phyloP scores from a whole-genome alignment of 768 basidiomycete genomes.

The Podaxis sp. region DNA sequence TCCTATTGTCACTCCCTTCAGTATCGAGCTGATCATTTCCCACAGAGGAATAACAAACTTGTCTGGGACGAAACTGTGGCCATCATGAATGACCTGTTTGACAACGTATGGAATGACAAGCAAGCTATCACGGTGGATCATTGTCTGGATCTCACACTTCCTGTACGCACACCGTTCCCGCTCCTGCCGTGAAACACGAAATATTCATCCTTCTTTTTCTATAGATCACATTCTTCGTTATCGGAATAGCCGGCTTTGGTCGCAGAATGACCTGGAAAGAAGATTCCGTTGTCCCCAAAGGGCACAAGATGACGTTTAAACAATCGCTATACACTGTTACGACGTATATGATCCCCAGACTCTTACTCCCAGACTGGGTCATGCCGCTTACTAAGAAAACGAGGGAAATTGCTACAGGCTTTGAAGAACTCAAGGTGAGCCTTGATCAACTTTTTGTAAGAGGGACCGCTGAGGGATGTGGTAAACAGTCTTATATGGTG shows the following conservation, averaged over 20 bases:
- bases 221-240: constrained; percentile 51
- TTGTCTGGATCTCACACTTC: constrained; percentile 46
- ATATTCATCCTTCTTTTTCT: background rate
- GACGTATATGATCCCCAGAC: constrained; percentile 25
- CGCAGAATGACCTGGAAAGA: constrained; percentile 43
- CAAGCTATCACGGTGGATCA: constrained; percentile 39
- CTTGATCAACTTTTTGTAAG: background rate
- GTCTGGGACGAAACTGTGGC: constrained; percentile 46
- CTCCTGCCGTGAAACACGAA: too few relatives aligned
- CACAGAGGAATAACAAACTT: constrained; percentile 40
- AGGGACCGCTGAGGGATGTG: background rate
- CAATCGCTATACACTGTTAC: constrained; percentile 39
- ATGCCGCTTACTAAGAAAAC: constrained; percentile 30
- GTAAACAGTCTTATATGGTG: constrained; percentile 33
- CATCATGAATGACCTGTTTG: constrained; percentile 38
- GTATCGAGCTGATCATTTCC: background rate
- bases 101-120: constrained; percentile 43
- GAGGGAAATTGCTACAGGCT: constrained; percentile 31
- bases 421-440: constrained; percentile 37
- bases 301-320: constrained; percentile 44
- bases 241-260: constrained; percentile 46
- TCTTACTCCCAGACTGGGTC: constrained; percentile 35
- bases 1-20: background rate
- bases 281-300: constrained; percentile 29
- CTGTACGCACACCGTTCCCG: constrained; percentile 30